These are phyloP conservation scores for Rhizophora apiculata DNA, from an alignment of 345 rosid species.

Conservation along the genomic window DNA sequence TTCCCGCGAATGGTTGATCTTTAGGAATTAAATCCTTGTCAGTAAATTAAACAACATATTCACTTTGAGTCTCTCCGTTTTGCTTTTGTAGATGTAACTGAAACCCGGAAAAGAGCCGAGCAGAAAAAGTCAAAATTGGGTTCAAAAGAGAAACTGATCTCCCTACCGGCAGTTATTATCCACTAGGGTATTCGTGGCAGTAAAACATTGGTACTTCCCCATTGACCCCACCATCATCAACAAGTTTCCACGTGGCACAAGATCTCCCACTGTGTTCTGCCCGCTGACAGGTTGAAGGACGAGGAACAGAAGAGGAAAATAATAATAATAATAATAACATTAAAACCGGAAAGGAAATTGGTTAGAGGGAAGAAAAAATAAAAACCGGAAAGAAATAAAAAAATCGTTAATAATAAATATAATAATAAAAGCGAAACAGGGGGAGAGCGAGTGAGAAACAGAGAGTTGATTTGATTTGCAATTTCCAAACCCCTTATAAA, in stretches of 20 bases:
- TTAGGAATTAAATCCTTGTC: too few relatives aligned
- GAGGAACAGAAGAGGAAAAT: background rate
- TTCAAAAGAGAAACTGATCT: constrained; percentile 3
- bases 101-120: too few relatives aligned
- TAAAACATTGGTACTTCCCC: constrained; percentile 20
- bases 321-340: too few relatives aligned
- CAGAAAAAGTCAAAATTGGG: constrained; percentile 9
- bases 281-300: background rate
- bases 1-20: too few relatives aligned
- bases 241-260: constrained; percentile 31
- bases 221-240: constrained; percentile 9
- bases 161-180: constrained; percentile 23
- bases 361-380: background rate
- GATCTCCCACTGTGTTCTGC: constrained; percentile 10
- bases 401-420: background rate
- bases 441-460: too few relatives aligned
- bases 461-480: too few relatives aligned
- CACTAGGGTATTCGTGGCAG: constrained; percentile 36
- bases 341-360: constrained; percentile 5
- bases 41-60: too few relatives aligned
- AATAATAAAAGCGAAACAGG: too few relatives aligned
- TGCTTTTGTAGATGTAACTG: too few relatives aligned
- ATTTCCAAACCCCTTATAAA: constrained; percentile 6
- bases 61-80: too few relatives aligned
- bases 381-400: background rate